Base-by-base conservation (phyloP, 768 basidiomycete species). In the Panellus pusillus region DNA sequence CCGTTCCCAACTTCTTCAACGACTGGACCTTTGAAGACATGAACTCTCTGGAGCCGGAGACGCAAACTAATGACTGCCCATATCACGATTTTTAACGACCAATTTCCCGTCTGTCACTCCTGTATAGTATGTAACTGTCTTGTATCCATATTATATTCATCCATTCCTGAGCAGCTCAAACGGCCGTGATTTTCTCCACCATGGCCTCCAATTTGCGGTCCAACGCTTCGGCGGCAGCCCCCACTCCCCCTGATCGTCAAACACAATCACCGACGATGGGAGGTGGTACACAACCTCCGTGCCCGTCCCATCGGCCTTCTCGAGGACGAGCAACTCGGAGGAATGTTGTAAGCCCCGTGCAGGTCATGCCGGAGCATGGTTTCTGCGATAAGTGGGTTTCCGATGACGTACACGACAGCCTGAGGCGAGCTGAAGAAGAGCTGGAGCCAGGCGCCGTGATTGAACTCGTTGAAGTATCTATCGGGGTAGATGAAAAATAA, bases 371-470 rank as follows among this genome's bases (percentile, higher is more conserved):
- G 60, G 46, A 82, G 48, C 58, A 83, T 73, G 2, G 61, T 64
- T 51, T 78, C 73, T 0, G 79, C 81, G 42, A 79, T 66, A 44
- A 79, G 64, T 2, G 81, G 81, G 63, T 81, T 81, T 15, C 80
- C 80, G 50, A 80, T 68, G 27, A 69, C 73, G 65, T 83, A 83
- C 12, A 76, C 62, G 38, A 70, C 60, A 1, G 73, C 44, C n/a
- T 66, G 28, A 18, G 74, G 73, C 38, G 68, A 65, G 14, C 43
- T 51, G 39, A 28, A 53, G 57, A 70, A 73, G 28, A 62, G 60
- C 43, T 68, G 66, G 41, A 79, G 44, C 68, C 77, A 74, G n/a
- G 45, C 57, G 28, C 70, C 55, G 50, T 76, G 74, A 24, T 65
- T 64, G 29, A 72, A 52, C 47, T 76, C 70, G 24, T 65, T 52